Conservation (phyloP, 176 grass and related monocot genomes). For the Calamus simplicifolius region DNA sequence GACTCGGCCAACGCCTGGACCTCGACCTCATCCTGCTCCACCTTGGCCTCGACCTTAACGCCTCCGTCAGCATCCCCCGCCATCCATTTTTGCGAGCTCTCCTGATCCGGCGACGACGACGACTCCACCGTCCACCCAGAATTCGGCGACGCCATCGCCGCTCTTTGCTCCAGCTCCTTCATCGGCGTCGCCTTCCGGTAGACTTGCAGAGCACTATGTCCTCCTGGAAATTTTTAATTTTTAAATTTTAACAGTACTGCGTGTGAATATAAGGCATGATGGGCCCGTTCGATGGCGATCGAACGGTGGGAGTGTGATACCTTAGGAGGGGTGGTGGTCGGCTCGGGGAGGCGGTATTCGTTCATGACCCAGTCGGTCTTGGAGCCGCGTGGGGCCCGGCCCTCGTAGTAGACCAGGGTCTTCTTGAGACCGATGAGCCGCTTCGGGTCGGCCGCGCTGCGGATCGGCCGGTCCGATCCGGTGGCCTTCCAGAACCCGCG, state of each 20-base stretch:
- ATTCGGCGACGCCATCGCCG: slow-evolving; percentile 29
- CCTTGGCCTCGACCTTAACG: slow-evolving; percentile 18
- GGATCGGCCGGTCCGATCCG: not conserved
- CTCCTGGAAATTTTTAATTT: slow-evolving; percentile 6
- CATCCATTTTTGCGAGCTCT: slow-evolving; percentile 2
- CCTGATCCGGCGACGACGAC: slow-evolving; percentile 39
- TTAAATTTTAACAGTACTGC: no score
- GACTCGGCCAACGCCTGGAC: not conserved
- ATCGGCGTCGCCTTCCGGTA: slow-evolving; percentile 7
- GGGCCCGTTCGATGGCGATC: no score
- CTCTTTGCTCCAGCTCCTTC: slow-evolving; percentile 14
- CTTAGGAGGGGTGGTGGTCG: slow-evolving; percentile 20
- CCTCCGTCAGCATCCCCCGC: not conserved
- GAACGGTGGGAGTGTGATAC: not conserved
- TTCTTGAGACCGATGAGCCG: slow-evolving; percentile 8
- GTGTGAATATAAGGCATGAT: no score
- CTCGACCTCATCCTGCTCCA: slow-evolving; percentile 23
- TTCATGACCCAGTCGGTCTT: slow-evolving; percentile 17
- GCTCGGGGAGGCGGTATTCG: slow-evolving; percentile 4
- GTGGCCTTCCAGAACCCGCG: slow-evolving; percentile 9
- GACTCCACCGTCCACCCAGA: slow-evolving; percentile 42
- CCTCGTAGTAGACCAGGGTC: slow-evolving; percentile 11
- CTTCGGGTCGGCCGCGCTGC: not conserved
- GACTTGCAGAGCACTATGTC: slow-evolving; percentile 10
- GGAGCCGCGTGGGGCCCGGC: slow-evolving; percentile 1